Base-by-base conservation (phyloP, 345 rosid genomes). In the Xanthoceras sorbifolium region DNA sequence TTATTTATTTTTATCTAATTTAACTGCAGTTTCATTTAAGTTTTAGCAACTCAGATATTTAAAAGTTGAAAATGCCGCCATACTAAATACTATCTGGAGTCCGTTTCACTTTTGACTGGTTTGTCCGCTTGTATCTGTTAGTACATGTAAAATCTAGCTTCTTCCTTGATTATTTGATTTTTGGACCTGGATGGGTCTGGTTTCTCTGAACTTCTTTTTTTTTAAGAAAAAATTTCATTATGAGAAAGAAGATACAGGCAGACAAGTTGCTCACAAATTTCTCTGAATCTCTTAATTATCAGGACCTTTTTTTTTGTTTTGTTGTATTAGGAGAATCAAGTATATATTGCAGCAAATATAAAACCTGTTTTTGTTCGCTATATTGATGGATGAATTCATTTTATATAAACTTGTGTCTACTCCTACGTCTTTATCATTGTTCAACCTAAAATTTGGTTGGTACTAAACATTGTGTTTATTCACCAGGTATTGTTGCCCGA, bases 401-500 rank as follows among this genome's bases (percentile, higher is more conserved):
- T 28, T 31, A 15, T 29, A 63, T 17, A 29, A 63, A 32, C n/a
- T 26, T 18, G 44, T 42, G 44, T 57, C 61, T 18, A 28, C 29
- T 40, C 28, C 2, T 62, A 62, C 44, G 36, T n/a, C 28, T 57
- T 66, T 52, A 4, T 54, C 55, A 25, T 34, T 28, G 34, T 54
- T 46, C 0, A 3, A 8, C 10, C 18, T 28, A 4, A 15, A 9
- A 12, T 69, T 68, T 69, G 52, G 5, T 64, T 31, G 22, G 57
- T 38, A 34, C 28, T 67, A 29, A 31, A 17, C 46, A 14, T 32
- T 42, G 48, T 69, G 48, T 67, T 66, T 70, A 22, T 66, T 67
- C 78, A 77, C 78, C 85, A 97, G 99, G 98, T 97, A 64, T 85
- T 97, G 75, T 85, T 97, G 72, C 93, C 98, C 0, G 98, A 97